Evolutionary conservation across 192 early-diverging fungal genomes (phyloP), one percentile per base, ranked within the genome.

Genomic region (Entomortierella chlamydospora): DNA sequence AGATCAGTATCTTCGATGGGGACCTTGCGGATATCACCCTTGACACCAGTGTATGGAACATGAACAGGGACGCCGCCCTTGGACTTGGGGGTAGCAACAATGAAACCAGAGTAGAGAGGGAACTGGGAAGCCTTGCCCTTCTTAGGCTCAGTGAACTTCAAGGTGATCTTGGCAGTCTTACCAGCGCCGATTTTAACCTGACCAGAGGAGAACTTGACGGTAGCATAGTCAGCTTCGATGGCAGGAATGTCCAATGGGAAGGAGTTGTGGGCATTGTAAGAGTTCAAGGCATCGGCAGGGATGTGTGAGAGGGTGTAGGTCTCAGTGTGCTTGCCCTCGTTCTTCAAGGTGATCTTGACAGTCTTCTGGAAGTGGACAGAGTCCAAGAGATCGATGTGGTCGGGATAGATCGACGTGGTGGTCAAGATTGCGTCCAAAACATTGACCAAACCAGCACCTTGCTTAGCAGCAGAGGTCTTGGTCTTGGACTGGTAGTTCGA

Each of bases 21-120:
- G 13, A 87, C 60, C 11, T 83, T 65, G 43, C 61, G 34, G 12
- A 83, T 61, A 41, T 83, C 71, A n/a, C 83, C 83, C 47, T 73
- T 70, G 26, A 87, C 30, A 56, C 86, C 86, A 41, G 78, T 58
- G 65, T 87, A 87, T 29, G 86, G 86, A 33, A 87, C 64, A 29
- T 73, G 60, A 28, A 87, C 62, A 30, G 80, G 62, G n/a, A 56
- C 22, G 12, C 26, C 59, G 13, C 64, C 64, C 64, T 74, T 51
- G 37, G 72, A 50, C n/a, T 45, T 41, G 37, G 87, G 70, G 20
- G 59, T 61, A 22, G 83, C 59, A 29, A 72, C 41, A 28, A 88
- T 55, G 25, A 58, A 88, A 15, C 87, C 87, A 71, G 85, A 83
- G 70, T 85, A 88, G 11, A 85, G 43, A 5, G 74, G 80, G 56